Conservation (phyloP, 176 grass and related monocot species). For the Tillandsia fasciculata region DNA sequence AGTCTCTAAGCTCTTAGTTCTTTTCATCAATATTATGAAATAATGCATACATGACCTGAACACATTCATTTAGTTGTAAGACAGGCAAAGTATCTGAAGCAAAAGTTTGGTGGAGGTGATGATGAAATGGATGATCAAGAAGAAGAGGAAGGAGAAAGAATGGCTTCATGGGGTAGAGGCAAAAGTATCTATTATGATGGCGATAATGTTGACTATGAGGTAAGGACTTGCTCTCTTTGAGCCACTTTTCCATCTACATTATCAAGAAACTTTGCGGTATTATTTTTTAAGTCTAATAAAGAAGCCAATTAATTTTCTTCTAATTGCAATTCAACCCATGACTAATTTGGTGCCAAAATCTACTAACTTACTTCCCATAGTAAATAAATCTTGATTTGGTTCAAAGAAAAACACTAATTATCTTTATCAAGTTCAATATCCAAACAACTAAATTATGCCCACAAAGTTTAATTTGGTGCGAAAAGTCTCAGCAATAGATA, state of each 20-base stretch:
- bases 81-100: conserved; percentile 41
- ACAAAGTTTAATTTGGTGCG: not conserved
- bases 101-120: conserved; percentile 65
- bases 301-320: no score
- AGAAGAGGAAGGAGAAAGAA: conserved; percentile 35
- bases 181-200: conserved; percentile 54
- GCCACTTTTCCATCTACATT: not conserved
- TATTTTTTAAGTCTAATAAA: no score
- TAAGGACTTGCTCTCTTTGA: conserved; percentile 1
- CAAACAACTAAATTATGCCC: not conserved
- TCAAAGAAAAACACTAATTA: no score
- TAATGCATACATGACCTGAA: conserved; percentile 17
- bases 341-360: no score
- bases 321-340: no score
- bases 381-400: no score
- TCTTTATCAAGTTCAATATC: no score
- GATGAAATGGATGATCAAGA: conserved; percentile 72
- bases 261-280: no score
- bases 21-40: conserved; percentile 3
- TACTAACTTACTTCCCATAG: no score
- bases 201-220: conserved; percentile 42
- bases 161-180: conserved; percentile 39
- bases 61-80: conserved; percentile 42
- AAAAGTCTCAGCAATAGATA: not conserved
- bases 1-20: not conserved